phyloP scores from a whole-genome alignment of 768 basidiomycete genomes.

The Rhodotorula diobovata region DNA sequence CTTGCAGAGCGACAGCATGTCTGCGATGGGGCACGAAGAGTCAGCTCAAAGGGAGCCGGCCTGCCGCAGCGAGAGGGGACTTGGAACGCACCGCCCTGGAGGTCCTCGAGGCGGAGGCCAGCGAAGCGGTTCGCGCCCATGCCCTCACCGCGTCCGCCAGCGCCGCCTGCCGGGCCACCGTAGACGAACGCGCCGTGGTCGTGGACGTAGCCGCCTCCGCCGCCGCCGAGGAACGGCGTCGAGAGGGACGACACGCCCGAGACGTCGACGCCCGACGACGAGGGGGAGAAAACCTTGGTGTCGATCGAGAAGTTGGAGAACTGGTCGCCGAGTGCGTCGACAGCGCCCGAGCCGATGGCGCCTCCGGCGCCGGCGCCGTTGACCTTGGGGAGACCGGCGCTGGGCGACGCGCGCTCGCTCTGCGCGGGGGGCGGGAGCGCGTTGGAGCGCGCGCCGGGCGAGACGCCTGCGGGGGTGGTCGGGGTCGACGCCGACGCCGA shows the following conservation, averaged over 20 bases:
- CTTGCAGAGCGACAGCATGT: slow-evolving; percentile 90
- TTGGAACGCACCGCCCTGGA: slow-evolving; percentile 61
- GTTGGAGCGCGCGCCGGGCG: not conserved
- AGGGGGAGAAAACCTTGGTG: slow-evolving; percentile 36
- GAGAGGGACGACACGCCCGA: slow-evolving; percentile 23
- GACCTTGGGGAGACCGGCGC: slow-evolving; percentile 6
- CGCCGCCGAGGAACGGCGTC: slow-evolving; percentile 30
- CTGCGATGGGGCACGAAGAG: not conserved
- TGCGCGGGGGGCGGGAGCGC: slow-evolving; percentile 11
- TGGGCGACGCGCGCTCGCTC: slow-evolving; percentile 23
- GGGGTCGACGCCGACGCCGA: slow-evolving; percentile 23
- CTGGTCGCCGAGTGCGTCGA: slow-evolving; percentile 37
- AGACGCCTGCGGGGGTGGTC: slow-evolving; percentile 21
- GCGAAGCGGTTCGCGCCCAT: slow-evolving; percentile 82
- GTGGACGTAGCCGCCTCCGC: slow-evolving; percentile 36
- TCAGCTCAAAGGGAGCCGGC: not conserved
- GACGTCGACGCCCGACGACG: slow-evolving; percentile 21
- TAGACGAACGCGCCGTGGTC: slow-evolving; percentile 39
- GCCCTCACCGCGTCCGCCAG: slow-evolving; percentile 22
- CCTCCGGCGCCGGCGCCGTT: slow-evolving; percentile 3
- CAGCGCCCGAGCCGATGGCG: slow-evolving; percentile 9
- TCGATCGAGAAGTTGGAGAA: slow-evolving; percentile 41
- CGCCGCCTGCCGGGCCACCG: slow-evolving; percentile 23
- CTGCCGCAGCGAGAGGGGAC: no score
- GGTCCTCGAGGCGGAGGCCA: slow-evolving; percentile 88